phyloP scores from a whole-genome alignment of 2,329 filamentous ascomycete species.

The Fragosphaeria purpurea region DNA sequence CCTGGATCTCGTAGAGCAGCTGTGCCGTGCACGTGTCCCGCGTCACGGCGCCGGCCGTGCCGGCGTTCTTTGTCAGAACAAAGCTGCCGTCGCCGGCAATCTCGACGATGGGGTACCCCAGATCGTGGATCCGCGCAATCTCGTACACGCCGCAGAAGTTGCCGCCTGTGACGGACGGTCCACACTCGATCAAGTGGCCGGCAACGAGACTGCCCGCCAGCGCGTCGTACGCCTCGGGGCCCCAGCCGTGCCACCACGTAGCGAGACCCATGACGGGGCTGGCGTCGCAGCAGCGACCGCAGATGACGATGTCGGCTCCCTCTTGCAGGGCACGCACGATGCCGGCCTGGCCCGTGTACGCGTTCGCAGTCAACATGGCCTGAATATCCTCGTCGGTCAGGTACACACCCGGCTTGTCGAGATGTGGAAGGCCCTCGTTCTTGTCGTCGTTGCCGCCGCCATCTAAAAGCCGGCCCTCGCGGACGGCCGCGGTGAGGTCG shows the following conservation, averaged over 20 bases:
- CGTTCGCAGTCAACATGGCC: constrained; percentile 29
- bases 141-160: constrained; percentile 44
- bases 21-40: constrained; percentile 6
- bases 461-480: background rate
- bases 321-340: constrained; percentile 31
- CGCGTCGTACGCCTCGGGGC: constrained; percentile 32
- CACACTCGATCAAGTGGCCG: constrained; percentile 45
- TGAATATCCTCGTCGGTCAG: background rate
- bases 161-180: constrained; percentile 41
- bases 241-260: constrained; percentile 46
- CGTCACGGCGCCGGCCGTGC: constrained; percentile 27
- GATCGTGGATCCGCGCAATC: constrained; percentile 16
- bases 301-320: constrained; percentile 36
- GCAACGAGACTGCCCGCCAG: constrained; percentile 41
- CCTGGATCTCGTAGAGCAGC: constrained; percentile 7
- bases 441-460: too few relatives aligned
- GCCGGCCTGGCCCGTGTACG: constrained; percentile 39
- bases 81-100: constrained; percentile 23
- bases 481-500: constrained; percentile 21
- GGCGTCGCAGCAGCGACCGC: constrained; percentile 30
- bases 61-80: constrained; percentile 24
- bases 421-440: background rate
- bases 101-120: constrained; percentile 28
- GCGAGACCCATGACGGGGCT: constrained; percentile 44
- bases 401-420: background rate